Conservation (phyloP, 2,329 filamentous ascomycete species). For the Huntiella decipiens region DNA sequence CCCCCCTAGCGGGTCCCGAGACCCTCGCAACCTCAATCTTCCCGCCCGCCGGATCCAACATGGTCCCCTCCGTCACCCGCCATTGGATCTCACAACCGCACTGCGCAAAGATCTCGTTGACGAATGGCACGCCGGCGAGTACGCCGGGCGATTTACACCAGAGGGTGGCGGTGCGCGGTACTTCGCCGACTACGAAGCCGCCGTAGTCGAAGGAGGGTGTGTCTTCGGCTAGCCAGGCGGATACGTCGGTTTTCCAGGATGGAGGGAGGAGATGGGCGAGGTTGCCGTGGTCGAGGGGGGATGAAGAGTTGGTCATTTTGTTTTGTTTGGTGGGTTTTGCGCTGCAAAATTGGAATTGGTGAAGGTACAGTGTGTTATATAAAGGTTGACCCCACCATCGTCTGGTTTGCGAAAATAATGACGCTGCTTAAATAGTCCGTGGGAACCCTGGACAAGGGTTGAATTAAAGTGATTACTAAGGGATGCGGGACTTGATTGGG, state of each 20-base stretch:
- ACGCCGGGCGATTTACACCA: constrained; percentile 58
- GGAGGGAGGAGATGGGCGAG: constrained; percentile 58
- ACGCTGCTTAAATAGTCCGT: too few relatives aligned
- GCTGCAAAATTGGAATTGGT: too few relatives aligned
- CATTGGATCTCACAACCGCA: constrained; percentile 83
- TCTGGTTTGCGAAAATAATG: neutral
- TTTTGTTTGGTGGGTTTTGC: too few relatives aligned
- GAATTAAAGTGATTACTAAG: neutral
- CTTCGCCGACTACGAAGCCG: constrained; percentile 81
- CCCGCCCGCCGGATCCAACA: constrained; percentile 37
- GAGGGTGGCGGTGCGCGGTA: constrained; percentile 41
- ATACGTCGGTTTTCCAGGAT: constrained; percentile 64
- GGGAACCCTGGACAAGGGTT: neutral
- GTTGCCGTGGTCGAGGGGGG: constrained; percentile 20
- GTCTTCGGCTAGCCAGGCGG: constrained; percentile 84
- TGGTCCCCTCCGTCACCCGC: constrained; percentile 58
- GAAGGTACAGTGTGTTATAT: too few relatives aligned
- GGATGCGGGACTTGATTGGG: too few relatives aligned
- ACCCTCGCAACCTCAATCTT: constrained; percentile 61
- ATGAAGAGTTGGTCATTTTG: constrained; percentile 1
- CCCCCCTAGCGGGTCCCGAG: constrained; percentile 54
- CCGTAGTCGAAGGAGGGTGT: constrained; percentile 94
- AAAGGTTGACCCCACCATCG: too few relatives aligned
- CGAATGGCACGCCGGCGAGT: constrained; percentile 82
- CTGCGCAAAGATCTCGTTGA: constrained; percentile 81